These are phyloP conservation scores for Pleurostoma richardsiae DNA, from an alignment of 2,329 filamentous ascomycete species.

Conservation along the genomic window DNA sequence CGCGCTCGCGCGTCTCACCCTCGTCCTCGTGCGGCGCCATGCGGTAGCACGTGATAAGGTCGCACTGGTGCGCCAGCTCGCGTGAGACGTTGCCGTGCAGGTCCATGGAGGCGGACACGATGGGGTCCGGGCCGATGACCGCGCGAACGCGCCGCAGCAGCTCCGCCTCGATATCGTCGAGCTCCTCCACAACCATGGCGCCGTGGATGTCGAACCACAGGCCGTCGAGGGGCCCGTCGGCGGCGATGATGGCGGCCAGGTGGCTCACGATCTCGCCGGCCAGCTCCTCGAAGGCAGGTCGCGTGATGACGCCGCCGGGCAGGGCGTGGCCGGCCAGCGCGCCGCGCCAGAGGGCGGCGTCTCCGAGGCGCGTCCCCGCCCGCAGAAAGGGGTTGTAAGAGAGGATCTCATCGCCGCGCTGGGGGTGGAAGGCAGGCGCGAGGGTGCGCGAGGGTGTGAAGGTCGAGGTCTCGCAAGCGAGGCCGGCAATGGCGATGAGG, in stretches of 20 bases:
- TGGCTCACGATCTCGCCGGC: constrained; percentile 32
- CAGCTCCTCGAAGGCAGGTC: constrained; percentile 39
- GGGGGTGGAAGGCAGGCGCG: constrained; percentile 43
- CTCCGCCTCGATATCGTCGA: constrained; percentile 42
- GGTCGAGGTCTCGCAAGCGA: constrained; percentile 49
- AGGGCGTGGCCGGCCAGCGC: constrained; percentile 45
- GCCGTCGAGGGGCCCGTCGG: constrained; percentile 29
- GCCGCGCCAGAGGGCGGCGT: constrained; percentile 41
- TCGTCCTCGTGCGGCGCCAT: constrained; percentile 47
- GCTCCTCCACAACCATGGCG: constrained; percentile 46
- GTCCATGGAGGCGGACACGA: constrained; percentile 51
- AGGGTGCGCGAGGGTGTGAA: constrained; percentile 45
- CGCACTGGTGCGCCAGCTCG: constrained; percentile 40
- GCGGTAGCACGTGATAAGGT: constrained; percentile 48
- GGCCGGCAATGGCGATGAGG: constrained; percentile 43
- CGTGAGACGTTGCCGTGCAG: constrained; percentile 50
- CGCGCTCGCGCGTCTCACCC: constrained; percentile 42
- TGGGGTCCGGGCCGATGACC: constrained; percentile 36
- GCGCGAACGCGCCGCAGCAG: constrained; percentile 37
- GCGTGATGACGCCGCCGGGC: constrained; percentile 41
- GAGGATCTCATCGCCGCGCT: constrained; percentile 34
- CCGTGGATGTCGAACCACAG: constrained; percentile 53
- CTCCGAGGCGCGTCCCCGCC: constrained; percentile 29
- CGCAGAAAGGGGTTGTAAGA: constrained; percentile 40
- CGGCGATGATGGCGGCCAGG: constrained; percentile 27